Conservation (phyloP, 768 basidiomycete genomes). For the Mycena olivaceomarginata region DNA sequence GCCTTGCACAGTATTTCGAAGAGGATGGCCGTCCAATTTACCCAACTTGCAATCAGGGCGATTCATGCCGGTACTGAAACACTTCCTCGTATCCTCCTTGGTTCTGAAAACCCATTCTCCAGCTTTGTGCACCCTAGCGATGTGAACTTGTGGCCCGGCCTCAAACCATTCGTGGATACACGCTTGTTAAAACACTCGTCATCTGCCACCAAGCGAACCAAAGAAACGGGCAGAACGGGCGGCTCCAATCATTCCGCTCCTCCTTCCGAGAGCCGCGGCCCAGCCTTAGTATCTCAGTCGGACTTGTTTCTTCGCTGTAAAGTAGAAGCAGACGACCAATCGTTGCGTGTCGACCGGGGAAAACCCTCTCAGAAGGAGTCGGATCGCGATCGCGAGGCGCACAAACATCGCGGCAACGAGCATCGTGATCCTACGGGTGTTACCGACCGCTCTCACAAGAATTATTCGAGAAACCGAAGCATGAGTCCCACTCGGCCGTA, state of each 20-base stretch:
- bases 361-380: conserved; percentile 10
- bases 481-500: conserved; percentile 32
- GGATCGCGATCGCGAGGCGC: conserved; percentile 37
- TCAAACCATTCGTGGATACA: conserved; percentile 43
- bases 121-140: conserved; percentile 73
- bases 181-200: conserved; percentile 30
- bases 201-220: conserved; percentile 37
- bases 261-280: conserved; percentile 50
- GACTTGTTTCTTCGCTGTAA: conserved; percentile 63
- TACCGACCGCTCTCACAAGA: conserved; percentile 22
- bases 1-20: conserved; percentile 66
- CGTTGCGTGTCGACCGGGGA: conserved; percentile 25
- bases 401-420: conserved; percentile 16
- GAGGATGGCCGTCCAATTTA: conserved; percentile 62
- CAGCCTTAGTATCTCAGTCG: conserved; percentile 64
- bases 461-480: conserved; percentile 37
- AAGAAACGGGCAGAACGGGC: conserved; percentile 36
- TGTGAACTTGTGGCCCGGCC: conserved; percentile 59
- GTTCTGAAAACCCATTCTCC: background rate
- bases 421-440: conserved; percentile 9
- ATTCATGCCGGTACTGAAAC: conserved; percentile 64
- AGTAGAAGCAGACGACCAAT: conserved; percentile 49
- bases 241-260: conserved; percentile 30
- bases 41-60: conserved; percentile 68
- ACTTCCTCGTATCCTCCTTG: background rate